A percentile compares a stretch with the other conserved stretches of the same genome.
Conservation (phyloP, 2,329 filamentous ascomycete genomes). For the Orbilia javanica region DNA sequence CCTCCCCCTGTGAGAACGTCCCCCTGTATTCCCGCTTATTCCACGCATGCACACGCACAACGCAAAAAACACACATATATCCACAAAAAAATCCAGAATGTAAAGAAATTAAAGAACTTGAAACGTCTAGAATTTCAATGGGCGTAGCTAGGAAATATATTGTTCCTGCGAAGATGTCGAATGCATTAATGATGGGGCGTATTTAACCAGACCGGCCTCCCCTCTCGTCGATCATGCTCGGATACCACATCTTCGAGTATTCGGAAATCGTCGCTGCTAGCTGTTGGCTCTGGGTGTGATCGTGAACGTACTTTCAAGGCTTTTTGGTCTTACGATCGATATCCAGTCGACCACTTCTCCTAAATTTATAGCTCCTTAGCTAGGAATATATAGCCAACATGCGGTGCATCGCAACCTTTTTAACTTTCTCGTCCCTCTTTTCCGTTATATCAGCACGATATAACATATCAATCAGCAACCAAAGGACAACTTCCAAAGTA, state of each 20-base stretch:
- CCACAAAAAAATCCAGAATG: neutral
- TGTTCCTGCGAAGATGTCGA: neutral
- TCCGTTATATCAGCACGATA: neutral
- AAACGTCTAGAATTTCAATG: neutral
- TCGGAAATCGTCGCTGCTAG: neutral
- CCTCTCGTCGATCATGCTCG: neutral
- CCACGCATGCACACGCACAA: no score
- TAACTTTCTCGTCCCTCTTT: constrained; percentile 21
- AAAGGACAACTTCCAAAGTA: neutral
- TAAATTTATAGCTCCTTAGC: neutral
- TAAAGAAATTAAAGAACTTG: no score
- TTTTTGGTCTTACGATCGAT: neutral
- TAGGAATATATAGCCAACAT: neutral
- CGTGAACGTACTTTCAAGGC: neutral
- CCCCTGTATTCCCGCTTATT: no score
- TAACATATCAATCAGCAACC: neutral
- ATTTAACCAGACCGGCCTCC: neutral
- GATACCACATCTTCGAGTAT: neutral
- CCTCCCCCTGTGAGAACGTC: no score
- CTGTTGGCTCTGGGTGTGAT: neutral
- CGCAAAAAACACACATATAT: neutral
- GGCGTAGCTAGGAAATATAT: neutral
- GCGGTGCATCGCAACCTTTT: neutral
- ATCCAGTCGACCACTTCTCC: neutral
- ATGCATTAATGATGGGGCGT: neutral